Base-by-base conservation (phyloP, 2,329 filamentous ascomycete genomes). In the Colletotrichum sp. region DNA sequence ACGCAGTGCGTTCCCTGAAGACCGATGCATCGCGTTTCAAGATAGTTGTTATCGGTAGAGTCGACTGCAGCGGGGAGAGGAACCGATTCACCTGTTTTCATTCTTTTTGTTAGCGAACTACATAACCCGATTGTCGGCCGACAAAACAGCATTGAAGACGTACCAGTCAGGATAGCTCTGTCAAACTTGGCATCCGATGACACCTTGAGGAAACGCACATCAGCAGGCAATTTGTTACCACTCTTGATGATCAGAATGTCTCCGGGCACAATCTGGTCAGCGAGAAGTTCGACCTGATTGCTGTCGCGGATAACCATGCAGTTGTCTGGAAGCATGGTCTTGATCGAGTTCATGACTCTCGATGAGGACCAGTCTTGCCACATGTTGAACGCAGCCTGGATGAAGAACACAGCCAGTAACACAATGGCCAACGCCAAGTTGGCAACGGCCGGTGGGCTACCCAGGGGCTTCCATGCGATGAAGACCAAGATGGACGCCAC, bases 1-100 rank as follows among this genome's bases (percentile, higher is more conserved):
- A 94, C 91, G 78, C 94, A 95, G 80, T 96, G 93, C 1, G 94
- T 95, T n/a, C 94, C 94, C 81, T 95, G 94, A 12, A 96, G 88
- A 27, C 94, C 94, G 69, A 96, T 94, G 79, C 92, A 94, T 68
- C 91, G 90, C 5, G 94, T 96, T 81, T 96, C 94, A 34, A 96
- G 90, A 80, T 94, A 95, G 82, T 95, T 95, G 52, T 89, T 86
- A 79, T 95, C 93, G 0, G 92, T 93, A 0, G 88, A 90, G n/a
- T 94, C 88, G 16, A 94, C 88, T 0, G 91, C 90, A 3, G 90
- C 94, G 5, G 89, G 84, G 8, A 95, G 84, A 3, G 93, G 93
- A 10, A 90, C 85, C 4, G 93, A 93, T 86, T 94, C 93, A 67
- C 93, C 93, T 86, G 78, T 13, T 36, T 25, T 62, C 43, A 18